Evolutionary conservation across 306 rosid genomes (phyloP), one percentile per base, ranked within the genome.

Genomic region (Begonia peltatifolia): DNA sequence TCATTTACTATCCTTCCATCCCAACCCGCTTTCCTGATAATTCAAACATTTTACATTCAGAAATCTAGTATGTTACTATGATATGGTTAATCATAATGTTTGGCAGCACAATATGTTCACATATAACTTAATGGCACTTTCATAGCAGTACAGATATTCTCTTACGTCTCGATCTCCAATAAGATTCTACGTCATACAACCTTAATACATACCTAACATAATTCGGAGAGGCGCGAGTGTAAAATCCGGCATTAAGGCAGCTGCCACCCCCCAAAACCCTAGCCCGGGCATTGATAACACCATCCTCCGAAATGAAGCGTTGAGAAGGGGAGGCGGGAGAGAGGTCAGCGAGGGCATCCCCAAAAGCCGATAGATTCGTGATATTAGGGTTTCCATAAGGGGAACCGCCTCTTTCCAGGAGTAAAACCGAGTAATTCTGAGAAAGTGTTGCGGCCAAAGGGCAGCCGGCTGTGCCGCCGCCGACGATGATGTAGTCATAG

Each of bases 391-490:
- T 82, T 18, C 88, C 88, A 5, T 79, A 86, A 5, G 95, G 95
- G 0, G 95, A 66, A 0, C 88, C 86, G 0, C 95, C 95, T 0
- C 95, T 83, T 68, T 86, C 95, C 0, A 86, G 69, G 9, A 86
- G 41, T 69, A 86, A 63, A n/a, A 86, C 95, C 41, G 60, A 77
- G 71, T 74, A 76, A 41, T 77, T 77, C 53, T 79, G 77, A 41
- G 93, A 79, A 6, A 86, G 63, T 0, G 93, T 86, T 8, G 95
- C 93, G 0, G 95, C 95, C 17, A 86, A 66, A 12, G 95, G 95
- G 44, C 95, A 82, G 3, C 95, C 95, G 0, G 93, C 84, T 0
- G 95, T 82, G 41, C 93, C 95, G 0, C 95, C 95, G 0, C 95
- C 95, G 1, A 86, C 76, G 2, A 86, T 60, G 14, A 86, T 86